Percentiles rank a stretch among this genome's conserved stretches.
Conservation (phyloP, 139 green algal species). For the Coelastrella sp. region DNA sequence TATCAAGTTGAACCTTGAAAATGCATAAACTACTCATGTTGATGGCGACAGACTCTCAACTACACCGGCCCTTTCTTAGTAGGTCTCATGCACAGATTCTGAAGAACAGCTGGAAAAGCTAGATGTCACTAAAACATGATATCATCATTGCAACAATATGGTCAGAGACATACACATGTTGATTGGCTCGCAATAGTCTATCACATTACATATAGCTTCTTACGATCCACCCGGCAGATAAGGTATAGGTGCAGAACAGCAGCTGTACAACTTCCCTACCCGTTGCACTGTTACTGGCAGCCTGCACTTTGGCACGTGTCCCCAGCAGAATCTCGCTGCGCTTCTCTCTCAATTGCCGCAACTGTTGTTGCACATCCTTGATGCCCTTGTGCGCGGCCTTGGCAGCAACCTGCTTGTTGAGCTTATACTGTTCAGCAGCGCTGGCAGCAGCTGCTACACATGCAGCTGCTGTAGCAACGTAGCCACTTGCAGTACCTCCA, state of each 20-base stretch:
- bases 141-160: too few relatives aligned
- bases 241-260: too few relatives aligned
- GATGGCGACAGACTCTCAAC: too few relatives aligned
- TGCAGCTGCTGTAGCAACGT: neutral
- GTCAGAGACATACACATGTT: too few relatives aligned
- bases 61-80: too few relatives aligned
- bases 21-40: too few relatives aligned
- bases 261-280: neutral
- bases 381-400: neutral
- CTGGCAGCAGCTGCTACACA: slow-evolving; percentile 13
- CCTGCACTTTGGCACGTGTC: neutral
- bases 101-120: too few relatives aligned
- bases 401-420: neutral
- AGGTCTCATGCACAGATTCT: too few relatives aligned
- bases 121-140: too few relatives aligned
- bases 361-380: neutral
- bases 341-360: neutral
- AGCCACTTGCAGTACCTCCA: neutral
- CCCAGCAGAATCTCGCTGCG: neutral
- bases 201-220: too few relatives aligned
- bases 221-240: too few relatives aligned
- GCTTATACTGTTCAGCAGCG: slow-evolving; percentile 9
- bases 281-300: neutral
- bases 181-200: too few relatives aligned
- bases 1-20: neutral